Evolutionary conservation across 805 yeast genomes (phyloP).

Genomic region (Kregervanrija pseudodelftensis): DNA sequence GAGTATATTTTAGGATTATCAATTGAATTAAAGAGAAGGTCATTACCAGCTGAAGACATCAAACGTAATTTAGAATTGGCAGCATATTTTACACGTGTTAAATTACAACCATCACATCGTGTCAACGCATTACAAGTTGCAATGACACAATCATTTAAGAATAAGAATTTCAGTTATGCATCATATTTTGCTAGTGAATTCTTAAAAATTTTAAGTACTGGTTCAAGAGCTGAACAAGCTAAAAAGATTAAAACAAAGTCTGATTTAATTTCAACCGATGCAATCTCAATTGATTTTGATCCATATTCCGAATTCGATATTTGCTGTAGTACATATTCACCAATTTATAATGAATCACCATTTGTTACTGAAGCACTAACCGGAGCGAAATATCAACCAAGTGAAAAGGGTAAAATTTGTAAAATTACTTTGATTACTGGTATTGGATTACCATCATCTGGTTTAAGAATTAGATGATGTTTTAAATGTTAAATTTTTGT

Average conservation of each 20-base stretch:
- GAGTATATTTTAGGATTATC: conserved; percentile 91
- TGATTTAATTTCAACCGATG: conserved; percentile 76
- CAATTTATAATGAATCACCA: conserved; percentile 75
- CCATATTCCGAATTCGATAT: conserved; percentile 86
- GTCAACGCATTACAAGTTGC: conserved; percentile 91
- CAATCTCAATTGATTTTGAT: conserved; percentile 85
- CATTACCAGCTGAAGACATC: conserved; percentile 59
- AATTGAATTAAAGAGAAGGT: conserved; percentile 84
- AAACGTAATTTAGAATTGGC: conserved; percentile 92
- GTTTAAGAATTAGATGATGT: conserved; percentile 47
- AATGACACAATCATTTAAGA: conserved; percentile 83
- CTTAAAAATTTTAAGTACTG: conserved; percentile 59
- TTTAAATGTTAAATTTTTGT: conserved; percentile 3
- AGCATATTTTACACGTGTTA: conserved; percentile 85
- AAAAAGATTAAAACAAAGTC: conserved; percentile 73
- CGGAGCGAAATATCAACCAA: conserved; percentile 77
- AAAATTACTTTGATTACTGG: conserved; percentile 65
- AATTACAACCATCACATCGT: conserved; percentile 75
- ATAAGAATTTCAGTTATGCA: conserved; percentile 83
- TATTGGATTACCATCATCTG: conserved; percentile 90
- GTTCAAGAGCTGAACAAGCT: conserved; percentile 86
- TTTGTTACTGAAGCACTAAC: conserved; percentile 73
- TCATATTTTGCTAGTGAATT: conserved; percentile 84
- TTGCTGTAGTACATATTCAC: conserved; percentile 82
- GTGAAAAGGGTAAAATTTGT: conserved; percentile 75